Conservation (phyloP, 176 grass and related monocot genomes). For the Rhipidocladum racemiflorum region DNA sequence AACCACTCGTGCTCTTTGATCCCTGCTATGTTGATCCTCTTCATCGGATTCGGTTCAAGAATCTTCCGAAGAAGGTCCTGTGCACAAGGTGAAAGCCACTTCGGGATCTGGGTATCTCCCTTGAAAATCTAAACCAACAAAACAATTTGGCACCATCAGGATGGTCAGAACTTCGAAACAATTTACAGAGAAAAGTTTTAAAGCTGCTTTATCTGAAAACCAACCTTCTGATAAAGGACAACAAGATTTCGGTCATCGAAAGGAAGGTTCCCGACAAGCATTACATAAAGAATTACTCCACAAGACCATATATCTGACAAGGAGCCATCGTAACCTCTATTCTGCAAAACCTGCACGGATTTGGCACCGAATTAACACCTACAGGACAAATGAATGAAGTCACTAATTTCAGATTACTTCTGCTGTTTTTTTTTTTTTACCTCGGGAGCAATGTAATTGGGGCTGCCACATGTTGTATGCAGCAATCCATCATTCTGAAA, state of each 20-base stretch:
- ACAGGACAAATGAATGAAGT: background rate
- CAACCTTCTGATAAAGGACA: constrained; percentile 89
- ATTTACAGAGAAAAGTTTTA: background rate
- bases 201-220: constrained; percentile 2
- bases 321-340: constrained; percentile 80
- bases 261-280: constrained; percentile 69
- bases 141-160: constrained; percentile 7
- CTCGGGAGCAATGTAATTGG: constrained; percentile 90
- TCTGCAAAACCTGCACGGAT: constrained; percentile 56
- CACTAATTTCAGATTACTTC: background rate
- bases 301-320: constrained; percentile 87
- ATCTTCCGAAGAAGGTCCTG: constrained; percentile 59
- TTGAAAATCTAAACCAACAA: constrained; percentile 56
- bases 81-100: constrained; percentile 48
- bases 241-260: constrained; percentile 88
- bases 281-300: constrained; percentile 76
- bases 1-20: constrained; percentile 79
- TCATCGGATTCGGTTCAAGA: constrained; percentile 71
- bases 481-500: constrained; percentile 78
- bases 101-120: constrained; percentile 63
- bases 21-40: constrained; percentile 48
- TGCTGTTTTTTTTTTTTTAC: constrained; percentile 1
- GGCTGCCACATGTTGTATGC: constrained; percentile 87
- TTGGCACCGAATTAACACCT: background rate
- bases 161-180: background rate